These are phyloP conservation scores for Gymnopus androsaceus DNA, from an alignment of 1,284 basidiomycete species.

Conservation along the genomic window DNA sequence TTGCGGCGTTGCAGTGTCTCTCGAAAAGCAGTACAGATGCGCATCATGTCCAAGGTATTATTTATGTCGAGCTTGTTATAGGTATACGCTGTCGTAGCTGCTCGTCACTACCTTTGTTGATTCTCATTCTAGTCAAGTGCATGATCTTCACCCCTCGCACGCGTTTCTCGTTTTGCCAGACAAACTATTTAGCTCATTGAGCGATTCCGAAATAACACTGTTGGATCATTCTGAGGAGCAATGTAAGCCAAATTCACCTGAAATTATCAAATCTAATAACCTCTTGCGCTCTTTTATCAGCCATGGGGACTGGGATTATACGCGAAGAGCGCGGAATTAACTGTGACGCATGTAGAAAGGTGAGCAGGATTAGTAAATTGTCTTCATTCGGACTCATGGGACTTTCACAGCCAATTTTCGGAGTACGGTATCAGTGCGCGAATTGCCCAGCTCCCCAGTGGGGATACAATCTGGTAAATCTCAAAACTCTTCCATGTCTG, in stretches of 20 bases:
- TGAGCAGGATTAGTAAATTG: slow-evolving; percentile 32
- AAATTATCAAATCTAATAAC: slow-evolving; percentile 54
- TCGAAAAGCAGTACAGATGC: slow-evolving; percentile 78
- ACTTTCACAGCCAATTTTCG: slow-evolving; percentile 56
- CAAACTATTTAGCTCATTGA: slow-evolving; percentile 42
- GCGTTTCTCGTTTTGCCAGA: slow-evolving; percentile 82
- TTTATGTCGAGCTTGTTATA: slow-evolving; percentile 80
- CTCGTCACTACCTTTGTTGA: not conserved
- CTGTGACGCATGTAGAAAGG: slow-evolving; percentile 62
- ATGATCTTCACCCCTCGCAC: slow-evolving; percentile 87
- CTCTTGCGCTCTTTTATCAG: slow-evolving; percentile 62
- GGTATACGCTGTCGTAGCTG: slow-evolving; percentile 41
- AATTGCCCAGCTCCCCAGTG: slow-evolving; percentile 68
- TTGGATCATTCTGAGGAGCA: slow-evolving; percentile 55
- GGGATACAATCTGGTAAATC: slow-evolving; percentile 64
- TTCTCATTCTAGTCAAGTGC: slow-evolving; percentile 61
- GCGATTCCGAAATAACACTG: slow-evolving; percentile 42
- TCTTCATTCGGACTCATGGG: not conserved
- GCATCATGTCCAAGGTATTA: slow-evolving; percentile 78
- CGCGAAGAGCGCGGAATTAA: slow-evolving; percentile 55
- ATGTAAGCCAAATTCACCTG: slow-evolving; percentile 50
- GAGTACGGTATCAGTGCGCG: slow-evolving; percentile 76
- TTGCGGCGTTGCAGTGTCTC: slow-evolving; percentile 62
- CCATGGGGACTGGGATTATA: slow-evolving; percentile 43
- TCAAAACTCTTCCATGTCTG: not conserved